phyloP scores from a whole-genome alignment of 2,329 filamentous ascomycete species.

The Microsporum audouinii region DNA sequence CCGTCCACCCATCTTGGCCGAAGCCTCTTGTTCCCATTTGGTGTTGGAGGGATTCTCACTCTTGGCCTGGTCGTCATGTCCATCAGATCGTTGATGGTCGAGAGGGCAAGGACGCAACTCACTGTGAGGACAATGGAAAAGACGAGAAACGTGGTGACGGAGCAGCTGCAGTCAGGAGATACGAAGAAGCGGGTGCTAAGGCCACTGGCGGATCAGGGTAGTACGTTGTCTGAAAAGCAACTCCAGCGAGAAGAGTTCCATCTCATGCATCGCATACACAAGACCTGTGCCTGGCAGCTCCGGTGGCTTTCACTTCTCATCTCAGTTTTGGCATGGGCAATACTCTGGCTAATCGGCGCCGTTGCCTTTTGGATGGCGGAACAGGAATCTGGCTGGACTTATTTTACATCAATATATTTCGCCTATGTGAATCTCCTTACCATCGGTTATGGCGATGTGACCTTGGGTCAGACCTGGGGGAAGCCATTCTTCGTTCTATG shows the following conservation, averaged over 20 bases:
- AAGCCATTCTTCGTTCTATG: constrained; percentile 33
- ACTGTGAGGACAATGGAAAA: constrained; percentile 25
- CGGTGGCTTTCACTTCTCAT: constrained; percentile 32
- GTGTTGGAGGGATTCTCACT: constrained; percentile 26
- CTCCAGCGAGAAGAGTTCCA: constrained; percentile 30
- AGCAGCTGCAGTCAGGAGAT: constrained; percentile 15
- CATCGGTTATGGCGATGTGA: constrained; percentile 32
- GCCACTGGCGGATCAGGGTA: neutral
- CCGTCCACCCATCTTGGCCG: constrained; percentile 26
- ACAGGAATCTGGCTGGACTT: constrained; percentile 23
- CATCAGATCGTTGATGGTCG: constrained; percentile 28
- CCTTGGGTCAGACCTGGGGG: constrained; percentile 24
- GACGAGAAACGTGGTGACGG: constrained; percentile 23
- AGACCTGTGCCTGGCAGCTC: constrained; percentile 29
- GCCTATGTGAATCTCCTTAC: constrained; percentile 30
- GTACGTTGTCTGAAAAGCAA: constrained; percentile 16
- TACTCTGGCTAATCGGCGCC: constrained; percentile 35
- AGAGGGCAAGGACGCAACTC: constrained; percentile 29
- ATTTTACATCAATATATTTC: constrained; percentile 31
- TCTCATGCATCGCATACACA: constrained; percentile 38
- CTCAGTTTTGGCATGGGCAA: constrained; percentile 30
- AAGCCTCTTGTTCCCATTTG: constrained; percentile 26
- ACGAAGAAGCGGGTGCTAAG: constrained; percentile 8
- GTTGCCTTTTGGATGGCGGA: constrained; percentile 29
- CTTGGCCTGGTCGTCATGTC: constrained; percentile 27